Evolutionary conservation across 2,329 filamentous ascomycete species (phyloP).

Genomic region (Neonectria ditissima): DNA sequence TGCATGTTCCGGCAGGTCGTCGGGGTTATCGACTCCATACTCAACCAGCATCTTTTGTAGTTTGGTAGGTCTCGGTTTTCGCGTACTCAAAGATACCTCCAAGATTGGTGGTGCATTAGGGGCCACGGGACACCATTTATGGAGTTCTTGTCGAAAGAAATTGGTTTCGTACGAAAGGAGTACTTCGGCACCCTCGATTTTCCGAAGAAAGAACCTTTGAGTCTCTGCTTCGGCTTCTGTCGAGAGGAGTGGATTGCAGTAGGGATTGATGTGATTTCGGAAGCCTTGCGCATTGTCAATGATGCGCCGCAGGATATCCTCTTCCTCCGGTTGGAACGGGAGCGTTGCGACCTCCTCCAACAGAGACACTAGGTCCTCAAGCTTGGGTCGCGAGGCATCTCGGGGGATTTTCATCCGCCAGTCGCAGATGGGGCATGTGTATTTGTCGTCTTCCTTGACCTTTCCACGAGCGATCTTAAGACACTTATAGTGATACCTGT

Average conservation of each 20-base stretch:
- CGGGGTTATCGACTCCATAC: constrained; percentile 88
- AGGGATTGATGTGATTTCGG: constrained; percentile 81
- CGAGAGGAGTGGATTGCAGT: constrained; percentile 83
- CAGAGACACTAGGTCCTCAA: constrained; percentile 89
- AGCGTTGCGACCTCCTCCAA: constrained; percentile 83
- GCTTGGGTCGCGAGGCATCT: constrained; percentile 92
- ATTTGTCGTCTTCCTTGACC: constrained; percentile 98
- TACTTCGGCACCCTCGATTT: constrained; percentile 97
- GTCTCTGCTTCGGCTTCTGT: constrained; percentile 89
- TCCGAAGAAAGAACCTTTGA: constrained; percentile 93
- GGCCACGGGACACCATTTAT: constrained; percentile 94
- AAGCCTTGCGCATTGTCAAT: constrained; percentile 88
- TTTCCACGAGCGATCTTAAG: constrained; percentile 97
- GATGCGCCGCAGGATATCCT: constrained; percentile 86
- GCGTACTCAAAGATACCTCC: constrained; percentile 88
- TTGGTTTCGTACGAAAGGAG: constrained; percentile 95
- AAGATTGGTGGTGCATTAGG: constrained; percentile 86
- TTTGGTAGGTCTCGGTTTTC: constrained; percentile 96
- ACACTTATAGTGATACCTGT: constrained; percentile 96
- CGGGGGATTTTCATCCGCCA: constrained; percentile 97
- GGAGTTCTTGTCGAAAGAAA: constrained; percentile 93
- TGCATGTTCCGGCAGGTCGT: constrained; percentile 86
- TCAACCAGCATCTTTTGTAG: constrained; percentile 94
- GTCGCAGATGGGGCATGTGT: constrained; percentile 97
- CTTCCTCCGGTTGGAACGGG: constrained; percentile 96